Conservation (phyloP, 2,329 filamentous ascomycete species). For the Fusarium sp. region DNA sequence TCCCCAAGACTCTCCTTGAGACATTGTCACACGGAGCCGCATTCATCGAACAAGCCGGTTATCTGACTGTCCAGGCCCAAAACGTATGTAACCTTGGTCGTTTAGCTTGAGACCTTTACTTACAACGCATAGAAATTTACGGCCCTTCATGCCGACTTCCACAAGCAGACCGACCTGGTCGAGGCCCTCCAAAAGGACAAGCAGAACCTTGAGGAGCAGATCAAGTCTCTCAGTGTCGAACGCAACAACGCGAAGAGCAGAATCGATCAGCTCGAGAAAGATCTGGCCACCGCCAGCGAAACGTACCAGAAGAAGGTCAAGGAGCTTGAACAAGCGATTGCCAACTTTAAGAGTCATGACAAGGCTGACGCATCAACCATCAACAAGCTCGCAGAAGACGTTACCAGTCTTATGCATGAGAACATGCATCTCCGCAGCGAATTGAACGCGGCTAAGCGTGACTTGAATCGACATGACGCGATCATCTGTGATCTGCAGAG, state of each 20-base stretch:
- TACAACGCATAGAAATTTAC: neutral
- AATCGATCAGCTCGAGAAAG: neutral
- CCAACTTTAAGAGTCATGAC: neutral
- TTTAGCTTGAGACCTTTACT: neutral
- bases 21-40: constrained; percentile 20
- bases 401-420: neutral
- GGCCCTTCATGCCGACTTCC: neutral
- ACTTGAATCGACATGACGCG: no score
- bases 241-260: neutral
- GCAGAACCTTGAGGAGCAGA: neutral
- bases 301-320: neutral
- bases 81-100: neutral
- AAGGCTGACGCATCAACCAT: neutral
- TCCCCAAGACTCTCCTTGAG: constrained; percentile 29
- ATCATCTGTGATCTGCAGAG: neutral
- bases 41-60: constrained; percentile 36
- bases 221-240: neutral
- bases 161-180: neutral
- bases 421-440: no score
- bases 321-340: neutral
- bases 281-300: neutral
- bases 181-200: neutral
- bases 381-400: neutral
- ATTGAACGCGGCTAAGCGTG: no score
- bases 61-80: constrained; percentile 28